Base-by-base conservation (phyloP, 2,329 filamentous ascomycete species). In the Hypoxylon sp. region DNA sequence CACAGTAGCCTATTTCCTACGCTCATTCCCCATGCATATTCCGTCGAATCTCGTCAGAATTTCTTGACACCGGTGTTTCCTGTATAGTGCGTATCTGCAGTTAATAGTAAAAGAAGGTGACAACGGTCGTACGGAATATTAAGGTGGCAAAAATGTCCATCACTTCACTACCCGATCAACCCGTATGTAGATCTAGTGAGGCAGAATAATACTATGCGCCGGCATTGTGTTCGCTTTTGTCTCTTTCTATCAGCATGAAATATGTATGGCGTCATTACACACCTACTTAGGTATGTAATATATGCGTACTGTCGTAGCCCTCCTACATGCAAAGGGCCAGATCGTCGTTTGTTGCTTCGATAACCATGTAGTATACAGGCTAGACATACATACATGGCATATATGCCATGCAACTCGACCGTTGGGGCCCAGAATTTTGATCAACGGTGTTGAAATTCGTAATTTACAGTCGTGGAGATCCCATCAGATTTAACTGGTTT, bases 201-300 rank as follows among this genome's bases (percentile, higher is more conserved):
- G 54, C 44, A 44, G 55, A 55, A 55, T 44, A 22, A 19, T 56
- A 35, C 2, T 39, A 64, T 65, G 33, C 56, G 29, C 57, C 67
- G 64, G 54, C 56, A 59, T 22, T 26, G 33, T 22, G 26, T 5
- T 48, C 17, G 13, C 14, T 26, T 58, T 58, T 35, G 35, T 64
- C 19, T 37, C 35, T 29, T 22, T 42, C 19, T 35, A 17, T 22
- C 10, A 22, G 35, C 14, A 22, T 48, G 48, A 44, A 44, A 58
- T 61, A 52, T 61, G 42, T 48, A 65, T 70, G 61, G 64, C 67
- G 60, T 68, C 67, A 70, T 57, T 50, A 47, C 33, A 37, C 56
- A 47, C 33, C 61, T 17, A 51, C 52, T 9, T 35, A 14, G 35
- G n/a, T 5, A 59, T 56, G 50, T 47, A 60, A 58, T 60, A 68